Base-by-base conservation (phyloP, 225 moss, liverwort and hornwort species). In the Polytrichum formosum region DNA sequence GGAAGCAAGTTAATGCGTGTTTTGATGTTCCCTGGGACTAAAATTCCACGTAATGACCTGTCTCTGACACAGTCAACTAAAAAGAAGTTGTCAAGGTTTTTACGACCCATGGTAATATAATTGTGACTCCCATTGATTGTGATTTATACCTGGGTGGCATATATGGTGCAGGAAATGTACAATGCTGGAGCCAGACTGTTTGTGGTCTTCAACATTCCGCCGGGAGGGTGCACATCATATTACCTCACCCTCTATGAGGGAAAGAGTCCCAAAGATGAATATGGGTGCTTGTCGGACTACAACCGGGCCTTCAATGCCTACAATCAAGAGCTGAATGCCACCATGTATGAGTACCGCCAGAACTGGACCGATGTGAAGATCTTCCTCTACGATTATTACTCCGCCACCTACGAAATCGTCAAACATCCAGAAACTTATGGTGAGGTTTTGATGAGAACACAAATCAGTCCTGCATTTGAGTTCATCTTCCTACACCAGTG, bases 181-280 rank as follows among this genome's bases (percentile, higher is more conserved):
- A 72, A 73, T 4, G 56, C 64, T 5, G 83, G 83, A 3, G 83
- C 83, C 28, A 58, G 86, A 62, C 80, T 33, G 30, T 75, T 83
- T 35, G 77, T 56, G 67, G 66, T 86, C 23, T 86, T 86, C 78
- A 86, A 80, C 75, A 71, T 78, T 71, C 78, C 78, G 19, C 80
- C 80, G 4, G 70, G 2, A 53, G 86, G 86, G 23, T 86, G 83
- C 56, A 13, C 56, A 61, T 21, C 86, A 1, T 28, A 7, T 2
- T 25, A 75, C 46, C 78, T 83, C 33, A 86, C 86, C 6, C 0
- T 53, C 13, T 80, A 46, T 21, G 80, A 73, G 33, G 83, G 77
- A 21, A 56, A 26, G 33, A 77, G 83, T 58, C 56, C 73, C 18
- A 70, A 71, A 5, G 86, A 86, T 37, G 68, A 77, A 35, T 75